These are phyloP conservation scores for Schrenkiella parvula DNA, from an alignment of 345 rosid species.

Conservation along the genomic window DNA sequence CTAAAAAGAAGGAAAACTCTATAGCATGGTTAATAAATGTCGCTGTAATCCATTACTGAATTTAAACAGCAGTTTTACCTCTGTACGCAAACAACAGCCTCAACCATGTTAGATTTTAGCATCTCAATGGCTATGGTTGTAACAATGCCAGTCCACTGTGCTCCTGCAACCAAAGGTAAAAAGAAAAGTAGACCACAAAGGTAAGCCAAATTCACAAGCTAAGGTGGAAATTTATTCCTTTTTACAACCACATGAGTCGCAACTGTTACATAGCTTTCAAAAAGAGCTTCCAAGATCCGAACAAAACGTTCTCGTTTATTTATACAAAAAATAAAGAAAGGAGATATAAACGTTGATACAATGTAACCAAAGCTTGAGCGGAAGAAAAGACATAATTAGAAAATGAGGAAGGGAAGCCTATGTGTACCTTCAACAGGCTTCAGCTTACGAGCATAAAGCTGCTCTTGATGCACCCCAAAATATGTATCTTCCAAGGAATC, in stretches of 20 bases:
- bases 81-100: constrained; percentile 94
- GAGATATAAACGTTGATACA: too few relatives aligned
- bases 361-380: too few relatives aligned
- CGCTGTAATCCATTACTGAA: background rate
- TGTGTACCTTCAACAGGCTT: constrained; percentile 78
- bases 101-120: constrained; percentile 84
- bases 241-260: background rate
- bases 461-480: constrained; percentile 72
- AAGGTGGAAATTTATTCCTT: background rate
- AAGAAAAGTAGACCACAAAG: constrained; percentile 5
- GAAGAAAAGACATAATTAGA: too few relatives aligned
- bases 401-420: too few relatives aligned
- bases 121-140: constrained; percentile 94
- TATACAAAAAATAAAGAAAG: too few relatives aligned
- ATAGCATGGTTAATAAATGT: background rate
- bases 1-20: too few relatives aligned
- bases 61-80: constrained; percentile 43
- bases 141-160: constrained; percentile 97
- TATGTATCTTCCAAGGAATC: constrained; percentile 81
- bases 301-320: too few relatives aligned
- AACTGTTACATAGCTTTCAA: background rate
- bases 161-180: constrained; percentile 50
- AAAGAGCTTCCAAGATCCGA: background rate
- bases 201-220: background rate
- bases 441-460: constrained; percentile 83